Evolutionary conservation across 768 basidiomycete genomes (phyloP).

Genomic region (Leccinum rimulosum): DNA sequence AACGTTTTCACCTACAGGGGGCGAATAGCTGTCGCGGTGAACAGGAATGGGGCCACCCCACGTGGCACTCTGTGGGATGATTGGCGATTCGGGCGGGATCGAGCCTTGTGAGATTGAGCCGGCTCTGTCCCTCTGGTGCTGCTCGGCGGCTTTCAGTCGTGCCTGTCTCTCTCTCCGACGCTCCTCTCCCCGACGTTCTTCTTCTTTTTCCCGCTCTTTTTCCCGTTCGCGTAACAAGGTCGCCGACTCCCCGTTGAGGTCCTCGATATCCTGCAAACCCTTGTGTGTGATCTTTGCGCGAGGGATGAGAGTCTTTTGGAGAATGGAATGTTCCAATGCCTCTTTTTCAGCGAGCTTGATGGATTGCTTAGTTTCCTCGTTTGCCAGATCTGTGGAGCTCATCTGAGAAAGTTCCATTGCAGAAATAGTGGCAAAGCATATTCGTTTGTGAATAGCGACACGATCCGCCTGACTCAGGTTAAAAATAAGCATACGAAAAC

Average conservation of each 20-base stretch:
- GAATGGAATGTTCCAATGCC: constrained; percentile 80
- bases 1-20: constrained; percentile 22
- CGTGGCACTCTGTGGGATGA: constrained; percentile 40
- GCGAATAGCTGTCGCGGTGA: constrained; percentile 28
- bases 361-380: constrained; percentile 80
- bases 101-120: constrained; percentile 49
- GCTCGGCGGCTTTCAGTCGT: constrained; percentile 49
- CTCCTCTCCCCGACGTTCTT: constrained; percentile 55
- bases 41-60: constrained; percentile 65
- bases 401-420: constrained; percentile 76
- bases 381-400: constrained; percentile 86
- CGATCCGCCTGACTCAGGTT: constrained; percentile 85
- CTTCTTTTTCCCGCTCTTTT: constrained; percentile 58
- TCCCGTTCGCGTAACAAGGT: constrained; percentile 45
- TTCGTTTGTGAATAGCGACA: constrained; percentile 73
- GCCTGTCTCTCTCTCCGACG: constrained; percentile 66
- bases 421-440: constrained; percentile 62
- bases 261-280: constrained; percentile 88
- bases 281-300: constrained; percentile 92
- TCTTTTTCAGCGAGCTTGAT: constrained; percentile 82
- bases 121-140: constrained; percentile 45
- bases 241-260: constrained; percentile 54
- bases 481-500: constrained; percentile 87
- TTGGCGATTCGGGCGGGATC: constrained; percentile 71
- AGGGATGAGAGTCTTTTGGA: constrained; percentile 61